Conservation (phyloP, 2,329 filamentous ascomycete genomes). For the Daldinia eschscholtzii region DNA sequence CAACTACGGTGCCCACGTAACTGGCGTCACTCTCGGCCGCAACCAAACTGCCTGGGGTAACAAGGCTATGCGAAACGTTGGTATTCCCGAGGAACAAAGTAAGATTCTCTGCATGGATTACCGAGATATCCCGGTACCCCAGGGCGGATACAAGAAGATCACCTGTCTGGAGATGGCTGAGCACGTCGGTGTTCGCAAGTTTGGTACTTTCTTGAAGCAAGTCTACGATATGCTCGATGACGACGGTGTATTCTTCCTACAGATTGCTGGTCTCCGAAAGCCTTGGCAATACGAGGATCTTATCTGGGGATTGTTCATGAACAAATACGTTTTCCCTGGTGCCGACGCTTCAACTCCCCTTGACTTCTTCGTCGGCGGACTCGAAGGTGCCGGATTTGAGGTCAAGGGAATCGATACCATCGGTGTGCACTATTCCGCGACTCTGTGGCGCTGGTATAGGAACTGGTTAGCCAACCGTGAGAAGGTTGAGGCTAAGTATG, state of each 20-base stretch:
- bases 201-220: conserved; percentile 83
- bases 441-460: conserved; percentile 97
- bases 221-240: conserved; percentile 96
- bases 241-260: conserved; percentile 94
- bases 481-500: conserved; percentile 95
- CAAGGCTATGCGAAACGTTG: conserved; percentile 83
- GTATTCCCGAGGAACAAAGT: conserved; percentile 88
- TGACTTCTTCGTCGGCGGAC: conserved; percentile 84
- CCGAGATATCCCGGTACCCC: conserved; percentile 86
- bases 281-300: conserved; percentile 98
- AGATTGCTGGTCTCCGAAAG: conserved; percentile 94
- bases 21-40: conserved; percentile 91
- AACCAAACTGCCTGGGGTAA: conserved; percentile 99
- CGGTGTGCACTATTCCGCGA: conserved; percentile 96
- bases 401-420: conserved; percentile 93
- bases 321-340: conserved; percentile 98
- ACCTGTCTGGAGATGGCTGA: conserved; percentile 99
- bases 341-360: conserved; percentile 95
- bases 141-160: conserved; percentile 90
- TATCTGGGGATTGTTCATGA: conserved; percentile 99
- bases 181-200: conserved; percentile 95
- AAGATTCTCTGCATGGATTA: conserved; percentile 97
- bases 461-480: conserved; percentile 97
- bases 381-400: conserved; percentile 90
- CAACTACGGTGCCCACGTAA: conserved; percentile 88